Conservation (phyloP, 352 stramenopile genomes). For the Phytopythium oedochilum region DNA sequence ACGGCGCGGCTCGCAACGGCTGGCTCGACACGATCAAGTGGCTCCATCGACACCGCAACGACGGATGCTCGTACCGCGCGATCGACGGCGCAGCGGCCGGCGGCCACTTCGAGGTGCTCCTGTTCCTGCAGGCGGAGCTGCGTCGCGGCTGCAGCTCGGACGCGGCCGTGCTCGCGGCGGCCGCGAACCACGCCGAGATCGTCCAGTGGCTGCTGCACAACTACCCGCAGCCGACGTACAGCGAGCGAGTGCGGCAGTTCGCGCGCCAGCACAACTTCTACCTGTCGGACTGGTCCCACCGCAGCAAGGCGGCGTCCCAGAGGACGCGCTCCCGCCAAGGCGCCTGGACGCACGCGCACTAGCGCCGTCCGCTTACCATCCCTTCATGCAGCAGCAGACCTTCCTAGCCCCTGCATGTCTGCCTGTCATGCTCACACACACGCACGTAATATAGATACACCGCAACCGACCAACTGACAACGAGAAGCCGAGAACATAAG, state of each 20-base stretch:
- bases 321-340: neutral
- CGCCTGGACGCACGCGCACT: neutral
- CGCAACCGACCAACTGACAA: too few species aligned
- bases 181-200: conserved; percentile 22
- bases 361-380: neutral
- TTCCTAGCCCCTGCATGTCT: neutral
- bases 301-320: neutral
- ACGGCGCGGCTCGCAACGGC: conserved; percentile 24
- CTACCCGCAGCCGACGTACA: conserved; percentile 19
- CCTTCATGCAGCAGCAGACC: neutral
- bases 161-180: conserved; percentile 13
- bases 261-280: conserved; percentile 25
- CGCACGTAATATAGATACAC: too few species aligned
- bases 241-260: conserved; percentile 21
- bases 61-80: conserved; percentile 20
- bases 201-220: conserved; percentile 26
- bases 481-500: neutral
- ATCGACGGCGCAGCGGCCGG: conserved; percentile 24
- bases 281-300: conserved; percentile 15
- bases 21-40: conserved; percentile 20
- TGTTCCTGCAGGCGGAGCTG: conserved; percentile 24
- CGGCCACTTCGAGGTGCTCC: conserved; percentile 26
- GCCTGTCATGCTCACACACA: neutral
- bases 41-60: conserved; percentile 19
- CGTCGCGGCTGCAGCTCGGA: conserved; percentile 23